These are phyloP conservation scores for Paecilomyces niveus DNA, from an alignment of 2,329 filamentous ascomycete species.

Conservation along the genomic window DNA sequence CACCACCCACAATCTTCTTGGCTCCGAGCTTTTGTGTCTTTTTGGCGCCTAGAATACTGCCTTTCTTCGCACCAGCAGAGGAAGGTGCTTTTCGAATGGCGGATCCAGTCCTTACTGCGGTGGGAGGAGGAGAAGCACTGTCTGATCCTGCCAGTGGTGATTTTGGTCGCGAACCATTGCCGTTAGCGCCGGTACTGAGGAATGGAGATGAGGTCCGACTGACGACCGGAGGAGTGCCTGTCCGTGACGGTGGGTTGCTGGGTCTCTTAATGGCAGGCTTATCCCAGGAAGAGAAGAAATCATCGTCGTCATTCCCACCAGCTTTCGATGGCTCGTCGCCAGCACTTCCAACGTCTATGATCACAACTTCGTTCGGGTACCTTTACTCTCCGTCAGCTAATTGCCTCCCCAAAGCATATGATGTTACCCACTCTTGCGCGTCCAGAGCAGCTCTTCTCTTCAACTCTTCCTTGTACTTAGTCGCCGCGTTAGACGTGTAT, in stretches of 20 bases:
- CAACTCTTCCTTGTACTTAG: conserved; percentile 96
- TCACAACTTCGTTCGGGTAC: conserved; percentile 75
- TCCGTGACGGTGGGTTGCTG: conserved; percentile 86
- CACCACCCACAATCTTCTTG: conserved; percentile 73
- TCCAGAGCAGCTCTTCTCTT: conserved; percentile 78
- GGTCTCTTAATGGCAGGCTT: conserved; percentile 95
- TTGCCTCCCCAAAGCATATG: background rate
- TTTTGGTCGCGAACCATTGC: conserved; percentile 68
- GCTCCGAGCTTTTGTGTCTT: conserved; percentile 78
- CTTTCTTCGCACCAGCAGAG: conserved; percentile 63
- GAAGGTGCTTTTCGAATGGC: conserved; percentile 70
- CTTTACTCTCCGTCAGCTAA: conserved; percentile 40
- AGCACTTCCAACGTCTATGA: conserved; percentile 62
- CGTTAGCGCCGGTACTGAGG: conserved; percentile 61
- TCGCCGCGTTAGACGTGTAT: conserved; percentile 87
- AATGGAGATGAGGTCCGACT: conserved; percentile 86
- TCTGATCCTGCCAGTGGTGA: conserved; percentile 64
- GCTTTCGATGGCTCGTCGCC: conserved; percentile 65
- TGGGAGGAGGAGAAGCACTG: conserved; percentile 43
- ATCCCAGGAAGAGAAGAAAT: conserved; percentile 99
- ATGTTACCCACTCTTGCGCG: conserved; percentile 64
- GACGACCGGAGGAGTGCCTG: conserved; percentile 73
- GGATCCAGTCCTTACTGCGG: conserved; percentile 66
- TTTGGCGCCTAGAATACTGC: conserved; percentile 78
- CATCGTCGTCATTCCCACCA: conserved; percentile 70